Conservation (phyloP, 169 alveolate genomes). For the Eimeria brunetti region DNA sequence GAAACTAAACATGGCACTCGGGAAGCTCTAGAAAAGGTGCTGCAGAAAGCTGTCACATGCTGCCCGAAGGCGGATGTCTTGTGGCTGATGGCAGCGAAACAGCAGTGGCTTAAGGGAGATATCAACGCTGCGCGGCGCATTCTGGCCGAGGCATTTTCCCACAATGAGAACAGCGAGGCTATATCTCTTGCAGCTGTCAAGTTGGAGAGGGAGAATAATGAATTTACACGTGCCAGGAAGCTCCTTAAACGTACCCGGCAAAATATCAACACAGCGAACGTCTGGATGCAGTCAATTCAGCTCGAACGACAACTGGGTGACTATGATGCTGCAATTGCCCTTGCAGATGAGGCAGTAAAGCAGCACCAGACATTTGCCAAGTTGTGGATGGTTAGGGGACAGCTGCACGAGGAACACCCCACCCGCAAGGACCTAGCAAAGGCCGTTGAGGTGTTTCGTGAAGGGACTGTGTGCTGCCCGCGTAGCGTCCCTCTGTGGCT, state of each 20-base stretch:
- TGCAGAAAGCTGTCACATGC: slow-evolving; percentile 90
- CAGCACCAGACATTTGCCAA: slow-evolving; percentile 91
- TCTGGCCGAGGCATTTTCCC: slow-evolving; percentile 92
- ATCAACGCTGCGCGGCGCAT: slow-evolving; percentile 92
- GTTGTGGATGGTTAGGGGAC: slow-evolving; percentile 95
- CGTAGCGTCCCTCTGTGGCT: slow-evolving; percentile 91
- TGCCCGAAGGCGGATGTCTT: slow-evolving; percentile 95
- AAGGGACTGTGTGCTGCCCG: slow-evolving; percentile 79
- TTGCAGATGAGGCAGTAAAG: slow-evolving; percentile 89
- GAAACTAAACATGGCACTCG: slow-evolving; percentile 95
- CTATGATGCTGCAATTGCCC: slow-evolving; percentile 85
- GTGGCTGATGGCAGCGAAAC: slow-evolving; percentile 96
- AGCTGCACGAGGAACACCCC: slow-evolving; percentile 88
- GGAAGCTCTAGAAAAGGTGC: slow-evolving; percentile 89
- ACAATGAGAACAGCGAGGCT: slow-evolving; percentile 92
- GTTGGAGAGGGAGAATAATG: slow-evolving; percentile 94
- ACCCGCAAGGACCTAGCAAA: slow-evolving; percentile 45
- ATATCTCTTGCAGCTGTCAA: slow-evolving; percentile 94
- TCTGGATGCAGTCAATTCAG: slow-evolving; percentile 96
- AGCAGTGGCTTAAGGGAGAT: slow-evolving; percentile 94
- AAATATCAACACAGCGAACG: slow-evolving; percentile 90
- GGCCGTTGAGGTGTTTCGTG: slow-evolving; percentile 77
- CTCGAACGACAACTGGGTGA: slow-evolving; percentile 92
- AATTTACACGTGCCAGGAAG: slow-evolving; percentile 95
- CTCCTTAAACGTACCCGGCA: slow-evolving; percentile 94